phyloP scores from a whole-genome alignment of 129 eudicot genomes.

The Calendula officinalis region DNA sequence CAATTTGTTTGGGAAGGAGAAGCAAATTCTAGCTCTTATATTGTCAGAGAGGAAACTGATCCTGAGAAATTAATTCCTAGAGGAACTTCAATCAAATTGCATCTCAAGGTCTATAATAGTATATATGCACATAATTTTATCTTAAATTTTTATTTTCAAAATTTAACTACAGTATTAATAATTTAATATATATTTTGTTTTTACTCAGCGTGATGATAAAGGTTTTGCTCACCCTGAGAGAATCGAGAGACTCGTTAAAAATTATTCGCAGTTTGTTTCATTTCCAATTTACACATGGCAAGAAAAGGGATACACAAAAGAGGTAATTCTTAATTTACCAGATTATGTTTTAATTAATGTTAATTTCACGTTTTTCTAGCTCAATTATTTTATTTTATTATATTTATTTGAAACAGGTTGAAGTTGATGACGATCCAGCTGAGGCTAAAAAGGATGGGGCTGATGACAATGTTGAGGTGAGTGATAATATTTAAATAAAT shows the following conservation, averaged over 20 bases:
- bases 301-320: constrained; percentile 89
- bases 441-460: constrained; percentile 68
- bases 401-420: constrained; percentile 49
- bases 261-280: constrained; percentile 90
- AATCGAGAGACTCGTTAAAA: constrained; percentile 80
- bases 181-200: constrained; percentile 17
- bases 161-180: background rate
- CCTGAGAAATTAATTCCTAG: constrained; percentile 78
- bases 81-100: constrained; percentile 81
- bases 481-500: background rate
- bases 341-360: background rate
- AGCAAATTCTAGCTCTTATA: constrained; percentile 87
- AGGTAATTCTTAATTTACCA: constrained; percentile 37
- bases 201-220: constrained; percentile 73
- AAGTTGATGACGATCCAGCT: constrained; percentile 94
- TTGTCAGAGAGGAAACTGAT: constrained; percentile 91
- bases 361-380: background rate
- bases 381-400: background rate
- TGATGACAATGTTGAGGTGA: constrained; percentile 56
- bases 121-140: constrained; percentile 7
- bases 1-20: constrained; percentile 99
- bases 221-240: constrained; percentile 92
- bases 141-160: background rate
- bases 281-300: constrained; percentile 98
- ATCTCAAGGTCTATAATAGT: constrained; percentile 96